A percentile compares a stretch with the other conserved stretches of the same genome.
Conservation (phyloP, 495 filamentous ascomycete genomes). For the Podospora sp. region DNA sequence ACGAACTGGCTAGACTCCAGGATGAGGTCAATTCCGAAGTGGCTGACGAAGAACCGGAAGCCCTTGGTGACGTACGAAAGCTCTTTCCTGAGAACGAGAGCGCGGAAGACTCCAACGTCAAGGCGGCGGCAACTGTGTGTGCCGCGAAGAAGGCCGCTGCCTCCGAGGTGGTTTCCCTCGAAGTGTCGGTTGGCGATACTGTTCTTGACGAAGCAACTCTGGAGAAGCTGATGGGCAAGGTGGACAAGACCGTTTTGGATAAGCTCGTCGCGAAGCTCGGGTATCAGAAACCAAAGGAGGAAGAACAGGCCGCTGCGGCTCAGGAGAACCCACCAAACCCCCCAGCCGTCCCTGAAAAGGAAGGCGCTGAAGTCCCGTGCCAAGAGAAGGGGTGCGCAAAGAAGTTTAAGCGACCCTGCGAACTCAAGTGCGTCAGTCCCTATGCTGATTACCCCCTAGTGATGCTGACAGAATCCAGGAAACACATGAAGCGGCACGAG, state of each 20-base stretch:
- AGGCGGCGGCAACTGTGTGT: background rate
- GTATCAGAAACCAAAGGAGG: conserved; percentile 32
- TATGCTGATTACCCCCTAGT: background rate
- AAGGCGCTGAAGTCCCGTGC: conserved; percentile 40
- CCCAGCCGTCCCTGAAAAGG: background rate
- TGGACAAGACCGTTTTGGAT: conserved; percentile 24
- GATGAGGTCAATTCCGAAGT: background rate
- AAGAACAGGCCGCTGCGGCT: conserved; percentile 12
- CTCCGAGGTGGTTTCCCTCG: conserved; percentile 10
- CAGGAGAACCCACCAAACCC: background rate
- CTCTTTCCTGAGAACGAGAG: background rate
- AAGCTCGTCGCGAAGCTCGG: conserved; percentile 38
- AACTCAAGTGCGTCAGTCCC: conserved; percentile 63
- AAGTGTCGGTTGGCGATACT: conserved; percentile 29
- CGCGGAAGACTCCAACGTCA: background rate
- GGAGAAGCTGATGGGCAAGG: conserved; percentile 17
- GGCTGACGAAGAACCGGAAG: background rate
- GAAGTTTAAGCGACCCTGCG: conserved; percentile 60
- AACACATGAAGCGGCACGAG: conserved; percentile 85
- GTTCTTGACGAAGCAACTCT: too few relatives aligned
- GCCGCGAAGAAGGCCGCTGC: background rate
- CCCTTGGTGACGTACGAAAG: background rate
- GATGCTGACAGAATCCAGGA: conserved; percentile 52
- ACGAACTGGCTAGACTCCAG: background rate
- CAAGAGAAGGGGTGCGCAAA: conserved; percentile 51